Evolutionary conservation across 192 early-diverging fungal genomes (phyloP).

Genomic region (Rhizoclosmatium sp.): DNA sequence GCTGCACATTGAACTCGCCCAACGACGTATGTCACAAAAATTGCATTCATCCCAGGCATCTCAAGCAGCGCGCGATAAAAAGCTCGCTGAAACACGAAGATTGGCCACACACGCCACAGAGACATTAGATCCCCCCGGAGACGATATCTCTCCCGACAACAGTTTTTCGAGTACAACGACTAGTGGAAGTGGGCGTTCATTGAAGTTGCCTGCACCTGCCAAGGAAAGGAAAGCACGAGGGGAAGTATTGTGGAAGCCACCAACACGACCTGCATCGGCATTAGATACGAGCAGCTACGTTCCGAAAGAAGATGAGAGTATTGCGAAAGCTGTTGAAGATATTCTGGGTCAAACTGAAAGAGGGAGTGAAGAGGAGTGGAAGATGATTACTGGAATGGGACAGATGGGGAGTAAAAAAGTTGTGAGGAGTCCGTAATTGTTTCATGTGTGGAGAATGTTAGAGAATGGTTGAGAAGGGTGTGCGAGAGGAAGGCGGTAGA

Average conservation of each 20-base stretch:
- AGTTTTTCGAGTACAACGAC: neutral
- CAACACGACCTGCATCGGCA: neutral
- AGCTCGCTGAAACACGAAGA: neutral
- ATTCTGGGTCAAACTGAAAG: neutral
- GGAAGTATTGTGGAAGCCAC: slow-evolving; percentile 31
- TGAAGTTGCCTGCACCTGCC: slow-evolving; percentile 15
- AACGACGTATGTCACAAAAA: slow-evolving; percentile 10
- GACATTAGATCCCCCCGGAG: neutral
- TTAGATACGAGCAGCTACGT: neutral
- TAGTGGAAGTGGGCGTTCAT: neutral
- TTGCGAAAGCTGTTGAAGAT: slow-evolving; percentile 20
- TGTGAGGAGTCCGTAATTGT: slow-evolving; percentile 2
- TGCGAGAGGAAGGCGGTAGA: no score
- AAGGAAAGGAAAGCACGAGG: slow-evolving; percentile 30
- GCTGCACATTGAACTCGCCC: slow-evolving; percentile 3
- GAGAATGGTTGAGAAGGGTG: neutral
- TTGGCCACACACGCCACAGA: neutral
- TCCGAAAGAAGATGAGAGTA: slow-evolving; percentile 7
- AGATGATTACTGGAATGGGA: slow-evolving; percentile 11
- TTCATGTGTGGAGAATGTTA: neutral
- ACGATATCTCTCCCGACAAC: no score
- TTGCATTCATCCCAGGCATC: neutral
- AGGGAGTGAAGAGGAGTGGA: slow-evolving; percentile 31
- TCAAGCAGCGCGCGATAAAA: slow-evolving; percentile 13
- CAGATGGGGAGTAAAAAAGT: neutral